Conservation (phyloP, 805 yeast genomes). For the Wickerhamomyces silvicola region DNA sequence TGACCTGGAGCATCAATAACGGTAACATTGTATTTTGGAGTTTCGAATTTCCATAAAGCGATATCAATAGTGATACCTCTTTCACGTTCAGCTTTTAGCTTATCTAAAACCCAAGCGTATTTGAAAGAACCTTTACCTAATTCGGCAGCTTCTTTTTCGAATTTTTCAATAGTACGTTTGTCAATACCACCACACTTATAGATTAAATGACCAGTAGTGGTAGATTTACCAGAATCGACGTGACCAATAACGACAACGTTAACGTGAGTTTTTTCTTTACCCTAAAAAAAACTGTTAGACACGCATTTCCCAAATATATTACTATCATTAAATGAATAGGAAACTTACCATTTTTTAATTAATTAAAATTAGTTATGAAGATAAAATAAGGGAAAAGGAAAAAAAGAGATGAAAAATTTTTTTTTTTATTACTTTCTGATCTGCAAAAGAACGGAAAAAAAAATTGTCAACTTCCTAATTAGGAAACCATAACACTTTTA, state of each 20-base stretch:
- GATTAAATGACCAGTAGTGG: conserved; percentile 99
- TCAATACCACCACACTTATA: conserved; percentile 99
- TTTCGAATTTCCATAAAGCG: conserved; percentile 93
- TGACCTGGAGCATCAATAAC: conserved; percentile 95
- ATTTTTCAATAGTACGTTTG: conserved; percentile 97
- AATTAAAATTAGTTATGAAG: background rate
- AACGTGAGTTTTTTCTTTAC: conserved; percentile 96
- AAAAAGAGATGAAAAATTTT: conserved; percentile 4
- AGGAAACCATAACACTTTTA: too few relatives aligned
- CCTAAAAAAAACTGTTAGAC: conserved; percentile 31
- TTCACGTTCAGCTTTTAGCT: conserved; percentile 94
- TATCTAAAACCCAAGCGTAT: conserved; percentile 97
- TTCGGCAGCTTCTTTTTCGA: conserved; percentile 98
- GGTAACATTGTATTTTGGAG: conserved; percentile 89
- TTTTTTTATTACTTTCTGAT: background rate
- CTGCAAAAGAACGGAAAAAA: background rate
- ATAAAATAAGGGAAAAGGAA: conserved; percentile 1
- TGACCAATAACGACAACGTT: conserved; percentile 99
- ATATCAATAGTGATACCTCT: conserved; percentile 96
- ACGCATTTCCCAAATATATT: background rate
- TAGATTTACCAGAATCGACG: conserved; percentile 99
- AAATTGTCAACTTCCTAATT: too few relatives aligned
- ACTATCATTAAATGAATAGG: too few relatives aligned
- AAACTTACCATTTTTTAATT: conserved; percentile 6
- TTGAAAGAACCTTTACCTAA: conserved; percentile 97